Evolutionary conservation across 805 yeast genomes (phyloP).

Genomic region (Kodamaea restingae): DNA sequence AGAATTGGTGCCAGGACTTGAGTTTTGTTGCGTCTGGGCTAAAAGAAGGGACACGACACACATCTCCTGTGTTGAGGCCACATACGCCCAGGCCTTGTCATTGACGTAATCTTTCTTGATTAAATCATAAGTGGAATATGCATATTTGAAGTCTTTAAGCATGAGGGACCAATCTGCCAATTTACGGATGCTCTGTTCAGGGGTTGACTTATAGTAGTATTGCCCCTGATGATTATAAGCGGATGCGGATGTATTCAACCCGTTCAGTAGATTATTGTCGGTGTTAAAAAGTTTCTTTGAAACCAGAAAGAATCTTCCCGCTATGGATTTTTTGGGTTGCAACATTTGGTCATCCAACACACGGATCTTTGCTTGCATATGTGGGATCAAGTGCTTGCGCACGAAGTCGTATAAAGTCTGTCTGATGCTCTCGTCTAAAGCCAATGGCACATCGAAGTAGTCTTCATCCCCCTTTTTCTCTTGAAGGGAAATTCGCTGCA

Average conservation of each 20-base stretch:
- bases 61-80: slow-evolving; percentile 88
- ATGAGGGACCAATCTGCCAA: slow-evolving; percentile 92
- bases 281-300: slow-evolving; percentile 53
- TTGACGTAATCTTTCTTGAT: slow-evolving; percentile 71
- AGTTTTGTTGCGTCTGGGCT: slow-evolving; percentile 42
- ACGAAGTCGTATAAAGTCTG: slow-evolving; percentile 45
- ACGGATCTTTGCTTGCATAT: slow-evolving; percentile 77
- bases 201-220: slow-evolving; percentile 56
- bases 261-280: slow-evolving; percentile 23
- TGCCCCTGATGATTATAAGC: slow-evolving; percentile 50
- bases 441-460: slow-evolving; percentile 25
- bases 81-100: slow-evolving; percentile 75
- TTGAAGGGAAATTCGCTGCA: slow-evolving; percentile 32
- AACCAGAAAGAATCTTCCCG: slow-evolving; percentile 68
- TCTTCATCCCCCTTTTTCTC: slow-evolving; percentile 12
- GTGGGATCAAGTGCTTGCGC: slow-evolving; percentile 59
- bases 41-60: slow-evolving; percentile 69
- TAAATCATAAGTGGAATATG: slow-evolving; percentile 78
- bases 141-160: slow-evolving; percentile 82
- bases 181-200: slow-evolving; percentile 73
- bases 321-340: slow-evolving; percentile 69
- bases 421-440: slow-evolving; percentile 39
- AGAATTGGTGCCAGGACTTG: slow-evolving; percentile 27
- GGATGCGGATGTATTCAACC: slow-evolving; percentile 9
- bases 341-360: slow-evolving; percentile 83